Evolutionary conservation across 129 eudicot genomes (phyloP), one percentile per base, ranked within the genome.

Genomic region (Pulicaria dysenterica): DNA sequence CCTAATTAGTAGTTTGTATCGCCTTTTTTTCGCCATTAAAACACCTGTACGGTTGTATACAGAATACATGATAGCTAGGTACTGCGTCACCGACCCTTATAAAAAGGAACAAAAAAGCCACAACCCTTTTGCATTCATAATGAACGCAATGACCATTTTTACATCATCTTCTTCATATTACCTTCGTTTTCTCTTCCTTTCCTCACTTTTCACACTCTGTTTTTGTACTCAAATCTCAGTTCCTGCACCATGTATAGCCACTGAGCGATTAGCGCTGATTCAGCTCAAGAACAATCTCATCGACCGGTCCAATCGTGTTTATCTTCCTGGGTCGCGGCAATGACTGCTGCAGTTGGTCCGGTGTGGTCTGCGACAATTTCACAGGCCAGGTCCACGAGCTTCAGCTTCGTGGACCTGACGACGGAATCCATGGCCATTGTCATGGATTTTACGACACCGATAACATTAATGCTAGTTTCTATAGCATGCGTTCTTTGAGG

Each of bases 201-300:
- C 44, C 19, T 66, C 71, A 66, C 57, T 66, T 66, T 66, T 12
- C 71, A 19, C 71, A 5, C 14, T 66, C 0, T 45, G 17, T 36
- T 7, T 49, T 9, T 68, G 46, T 49, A 49, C 7, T 14, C 73
- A 36, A 38, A 68, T 7, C 60, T 49, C 42, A 6, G 3, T 17
- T 45, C 41, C 5, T 7, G 56, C 6, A 45, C 3, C 6, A 8
- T 65, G 70, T 12, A 65, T 65, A 19, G 10, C 56, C 14, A 17
- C 6, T 3, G 70, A 65, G 36, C 55, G 42, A 11, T 10, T 31
- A 3, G 56, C 24, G 70, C 86, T 85, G 19, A 13, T 64, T 53
- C 75, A 77, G 11, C 73, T 84, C 60, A 84, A 81, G 58, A 54
- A 63, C 24, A 73, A 79, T 58, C 73, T 84, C 6, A 77, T 58